Conservation (phyloP, 2,329 filamentous ascomycete genomes). For the Myriosclerotinia duriaeana region DNA sequence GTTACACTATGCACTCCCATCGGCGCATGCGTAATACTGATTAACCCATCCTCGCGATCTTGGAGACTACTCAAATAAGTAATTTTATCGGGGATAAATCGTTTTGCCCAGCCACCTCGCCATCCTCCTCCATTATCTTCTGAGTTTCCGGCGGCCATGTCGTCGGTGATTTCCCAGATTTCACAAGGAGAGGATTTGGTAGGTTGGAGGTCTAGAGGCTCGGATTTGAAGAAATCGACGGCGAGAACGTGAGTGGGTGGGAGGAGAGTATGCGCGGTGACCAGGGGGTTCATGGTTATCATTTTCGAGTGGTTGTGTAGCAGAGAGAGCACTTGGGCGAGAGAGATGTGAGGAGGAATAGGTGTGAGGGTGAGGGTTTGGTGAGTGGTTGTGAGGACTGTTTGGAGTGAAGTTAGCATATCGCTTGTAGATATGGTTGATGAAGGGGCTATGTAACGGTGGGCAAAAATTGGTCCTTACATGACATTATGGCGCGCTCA, state of each 20-base stretch:
- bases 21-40: slow-evolving; percentile 38
- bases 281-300: slow-evolving; percentile 82
- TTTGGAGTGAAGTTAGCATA: slow-evolving; percentile 8
- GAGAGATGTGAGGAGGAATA: slow-evolving; percentile 64
- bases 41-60: slow-evolving; percentile 30
- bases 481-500: slow-evolving; percentile 31
- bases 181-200: slow-evolving; percentile 43
- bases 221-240: slow-evolving; percentile 32
- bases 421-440: not conserved
- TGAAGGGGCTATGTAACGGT: not conserved
- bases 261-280: slow-evolving; percentile 67
- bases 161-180: slow-evolving; percentile 35
- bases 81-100: slow-evolving; percentile 35
- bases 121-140: slow-evolving; percentile 77
- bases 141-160: slow-evolving; percentile 40
- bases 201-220: slow-evolving; percentile 60
- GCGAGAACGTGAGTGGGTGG: slow-evolving; percentile 44
- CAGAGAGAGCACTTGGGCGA: slow-evolving; percentile 66
- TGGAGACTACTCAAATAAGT: slow-evolving; percentile 34
- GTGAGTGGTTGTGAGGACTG: slow-evolving; percentile 34
- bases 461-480: slow-evolving; percentile 27
- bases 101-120: slow-evolving; percentile 63
- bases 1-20: slow-evolving; percentile 53
- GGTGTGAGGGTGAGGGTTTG: slow-evolving; percentile 60
- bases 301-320: slow-evolving; percentile 77